These are phyloP conservation scores for Beauveria sp. DNA, from an alignment of 2,329 filamentous ascomycete genomes.

Conservation along the genomic window DNA sequence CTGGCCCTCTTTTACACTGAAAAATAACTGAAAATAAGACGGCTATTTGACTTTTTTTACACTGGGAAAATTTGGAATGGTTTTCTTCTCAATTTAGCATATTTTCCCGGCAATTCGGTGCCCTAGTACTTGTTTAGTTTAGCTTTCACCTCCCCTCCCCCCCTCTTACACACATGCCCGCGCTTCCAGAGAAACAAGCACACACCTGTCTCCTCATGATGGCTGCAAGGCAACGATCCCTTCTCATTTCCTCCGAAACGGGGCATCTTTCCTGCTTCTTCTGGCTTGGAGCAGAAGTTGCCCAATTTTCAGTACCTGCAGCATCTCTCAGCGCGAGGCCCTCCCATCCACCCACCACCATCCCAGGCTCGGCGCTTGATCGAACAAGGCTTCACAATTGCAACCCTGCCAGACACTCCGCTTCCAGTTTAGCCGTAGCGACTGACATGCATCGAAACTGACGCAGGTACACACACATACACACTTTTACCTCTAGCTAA, in stretches of 20 bases:
- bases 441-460: background rate
- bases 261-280: too few species aligned
- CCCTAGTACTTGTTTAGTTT: background rate
- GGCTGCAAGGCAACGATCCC: background rate
- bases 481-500: background rate
- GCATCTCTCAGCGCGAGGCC: background rate
- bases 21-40: background rate
- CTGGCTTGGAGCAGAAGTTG: background rate
- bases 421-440: too few species aligned
- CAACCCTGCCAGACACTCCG: too few species aligned
- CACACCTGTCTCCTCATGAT: background rate
- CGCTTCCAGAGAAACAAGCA: background rate
- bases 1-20: background rate
- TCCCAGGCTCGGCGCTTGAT: background rate
- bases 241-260: constrained; percentile 7
- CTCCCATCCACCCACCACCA: background rate
- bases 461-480: background rate
- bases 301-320: background rate
- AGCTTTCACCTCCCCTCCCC: background rate
- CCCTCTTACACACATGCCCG: background rate
- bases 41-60: background rate
- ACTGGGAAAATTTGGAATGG: too few species aligned
- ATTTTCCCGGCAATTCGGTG: background rate
- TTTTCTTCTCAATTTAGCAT: background rate
- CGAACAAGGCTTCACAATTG: background rate